A percentile compares a stretch with the other conserved stretches of the same genome.
phyloP scores from a whole-genome alignment of 306 rosid genomes.

The Biancaea sappan region DNA sequence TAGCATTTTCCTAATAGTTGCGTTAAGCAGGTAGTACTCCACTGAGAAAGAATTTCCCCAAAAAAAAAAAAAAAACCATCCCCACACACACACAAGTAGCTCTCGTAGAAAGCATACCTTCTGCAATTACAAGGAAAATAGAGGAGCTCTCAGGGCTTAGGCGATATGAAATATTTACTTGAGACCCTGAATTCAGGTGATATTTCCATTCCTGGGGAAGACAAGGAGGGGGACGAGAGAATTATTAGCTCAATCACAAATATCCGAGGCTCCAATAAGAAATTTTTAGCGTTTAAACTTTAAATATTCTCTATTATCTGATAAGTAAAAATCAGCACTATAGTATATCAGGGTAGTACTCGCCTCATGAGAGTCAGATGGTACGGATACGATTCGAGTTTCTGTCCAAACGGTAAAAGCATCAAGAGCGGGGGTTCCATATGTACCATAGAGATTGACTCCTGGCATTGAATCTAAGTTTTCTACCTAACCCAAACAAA shows the following conservation, averaged over 20 bases:
- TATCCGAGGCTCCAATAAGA: slow-evolving; percentile 8
- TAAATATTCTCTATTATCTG: slow-evolving; percentile 4
- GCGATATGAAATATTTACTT: slow-evolving; percentile 66
- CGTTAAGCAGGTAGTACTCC: not conserved
- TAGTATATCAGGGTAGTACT: slow-evolving; percentile 29
- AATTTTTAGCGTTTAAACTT: not conserved
- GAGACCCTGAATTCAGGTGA: slow-evolving; percentile 68
- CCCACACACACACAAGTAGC: slow-evolving; percentile 2
- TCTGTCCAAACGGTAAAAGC: slow-evolving; percentile 57
- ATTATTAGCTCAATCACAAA: slow-evolving; percentile 20
- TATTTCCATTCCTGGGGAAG: slow-evolving; percentile 67
- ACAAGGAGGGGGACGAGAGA: not conserved
- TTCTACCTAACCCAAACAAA: slow-evolving; percentile 54
- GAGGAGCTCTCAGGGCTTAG: slow-evolving; percentile 50
- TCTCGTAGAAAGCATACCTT: slow-evolving; percentile 47
- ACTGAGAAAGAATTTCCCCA: slow-evolving; percentile 9
- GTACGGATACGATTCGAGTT: slow-evolving; percentile 47
- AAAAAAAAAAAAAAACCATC: not conserved
- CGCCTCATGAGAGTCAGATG: slow-evolving; percentile 64
- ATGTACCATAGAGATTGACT: slow-evolving; percentile 58
- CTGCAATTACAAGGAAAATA: slow-evolving; percentile 66
- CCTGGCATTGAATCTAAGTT: slow-evolving; percentile 47
- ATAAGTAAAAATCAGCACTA: not conserved
- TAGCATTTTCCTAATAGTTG: not conserved
- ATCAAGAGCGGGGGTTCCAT: slow-evolving; percentile 59